phyloP scores from a whole-genome alignment of 2,329 filamentous ascomycete genomes.

The Exophiala alcalophila region DNA sequence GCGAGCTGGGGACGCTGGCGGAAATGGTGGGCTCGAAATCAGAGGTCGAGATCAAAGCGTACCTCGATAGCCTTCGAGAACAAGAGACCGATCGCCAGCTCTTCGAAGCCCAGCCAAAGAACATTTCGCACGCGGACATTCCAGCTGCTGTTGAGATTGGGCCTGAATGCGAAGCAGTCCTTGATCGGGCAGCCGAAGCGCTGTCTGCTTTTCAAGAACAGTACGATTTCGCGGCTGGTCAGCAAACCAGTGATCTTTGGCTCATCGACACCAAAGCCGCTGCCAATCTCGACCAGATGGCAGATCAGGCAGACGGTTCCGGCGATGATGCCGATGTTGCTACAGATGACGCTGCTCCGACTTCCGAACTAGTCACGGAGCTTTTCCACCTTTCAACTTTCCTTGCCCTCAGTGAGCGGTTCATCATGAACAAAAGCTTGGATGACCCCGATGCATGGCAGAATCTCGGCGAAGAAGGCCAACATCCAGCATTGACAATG shows the following conservation, averaged over 20 bases:
- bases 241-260: slow-evolving; percentile 51
- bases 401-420: slow-evolving; percentile 59
- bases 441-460: slow-evolving; percentile 66
- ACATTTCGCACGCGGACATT: slow-evolving; percentile 54
- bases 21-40: slow-evolving; percentile 66
- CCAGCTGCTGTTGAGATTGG: slow-evolving; percentile 72
- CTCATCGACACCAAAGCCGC: slow-evolving; percentile 50
- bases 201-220: slow-evolving; percentile 63
- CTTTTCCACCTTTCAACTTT: slow-evolving; percentile 61
- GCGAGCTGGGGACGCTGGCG: slow-evolving; percentile 62
- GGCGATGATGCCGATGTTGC: slow-evolving; percentile 8
- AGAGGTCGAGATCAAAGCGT: slow-evolving; percentile 68
- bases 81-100: slow-evolving; percentile 44
- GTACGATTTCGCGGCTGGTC: slow-evolving; percentile 61
- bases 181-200: slow-evolving; percentile 67
- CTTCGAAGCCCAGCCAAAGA: slow-evolving; percentile 36
- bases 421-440: slow-evolving; percentile 69
- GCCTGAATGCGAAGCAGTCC: slow-evolving; percentile 58
- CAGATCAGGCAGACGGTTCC: slow-evolving; percentile 5
- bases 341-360: neutral
- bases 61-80: slow-evolving; percentile 61
- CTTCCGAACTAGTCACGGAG: slow-evolving; percentile 20
- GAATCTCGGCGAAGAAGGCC: slow-evolving; percentile 50
- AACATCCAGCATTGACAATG: slow-evolving; percentile 66
- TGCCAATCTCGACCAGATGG: slow-evolving; percentile 13